Base-by-base conservation (phyloP, 805 yeast genomes). In the Blastobotrys chiropterorum region DNA sequence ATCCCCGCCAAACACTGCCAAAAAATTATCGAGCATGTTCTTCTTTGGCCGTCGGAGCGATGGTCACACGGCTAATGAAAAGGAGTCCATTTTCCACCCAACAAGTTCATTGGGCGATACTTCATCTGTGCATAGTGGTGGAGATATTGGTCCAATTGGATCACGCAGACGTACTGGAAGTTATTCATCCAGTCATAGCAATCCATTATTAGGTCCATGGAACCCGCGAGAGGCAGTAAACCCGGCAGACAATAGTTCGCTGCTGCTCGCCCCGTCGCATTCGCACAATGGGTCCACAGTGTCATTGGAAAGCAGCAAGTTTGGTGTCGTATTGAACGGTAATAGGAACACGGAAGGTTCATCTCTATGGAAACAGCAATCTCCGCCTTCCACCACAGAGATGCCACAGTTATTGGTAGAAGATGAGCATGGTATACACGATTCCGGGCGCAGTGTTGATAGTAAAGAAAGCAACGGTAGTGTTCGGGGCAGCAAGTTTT, bases 121-220 rank as follows among this genome's bases (percentile, higher is more conserved):
- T 5, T 19, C 21, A 16, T 31, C 47, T 5, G 17, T 44, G 17
- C 34, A 44, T 13, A 44, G 47, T 31, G 26, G 20, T 19, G 40
- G 31, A 3, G 53, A 53, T 21, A 44, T 49, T 19, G 56, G 49
- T 1, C 55, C 58, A 6, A 54, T 56, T 43, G 58, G 58, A 8
- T 45, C 56, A 3, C 47, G 55, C 16, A 49, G 57, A 2, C 43
- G 63, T 17, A 53, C 59, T 13, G 61, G 59, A 8, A 59, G 62
- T 43, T 52, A 49, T 38, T 47, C 43, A 7, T 15, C 43, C 3
- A 40, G 19, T 6, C 46, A 15, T 21, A 17, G 30, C 21, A 20
- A 19, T 6, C 20, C 46, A 6, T 16, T 43, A 22, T 14, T 43
- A 3, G 21, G 21, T n/a, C 46, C 46, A 20, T 21, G 46, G 34